These are phyloP conservation scores for Vachellia collinsii DNA, from an alignment of 306 rosid genomes.

Conservation along the genomic window DNA sequence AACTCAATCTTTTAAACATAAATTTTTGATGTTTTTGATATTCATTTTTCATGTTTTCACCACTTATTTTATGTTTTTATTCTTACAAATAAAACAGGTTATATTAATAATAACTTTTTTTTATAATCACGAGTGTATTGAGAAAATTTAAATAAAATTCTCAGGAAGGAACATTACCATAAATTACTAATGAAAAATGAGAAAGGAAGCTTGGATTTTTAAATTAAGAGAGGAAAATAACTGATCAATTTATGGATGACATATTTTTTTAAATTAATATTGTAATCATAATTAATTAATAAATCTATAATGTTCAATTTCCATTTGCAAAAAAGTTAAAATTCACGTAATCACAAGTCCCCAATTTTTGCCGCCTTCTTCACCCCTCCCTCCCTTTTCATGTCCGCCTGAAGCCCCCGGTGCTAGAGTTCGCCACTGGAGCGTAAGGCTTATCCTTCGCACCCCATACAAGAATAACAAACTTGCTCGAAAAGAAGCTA, in stretches of 20 bases:
- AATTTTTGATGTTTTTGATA: too few relatives aligned
- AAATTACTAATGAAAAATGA: background rate
- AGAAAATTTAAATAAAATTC: too few relatives aligned
- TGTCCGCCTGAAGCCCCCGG: background rate
- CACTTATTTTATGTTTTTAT: too few relatives aligned
- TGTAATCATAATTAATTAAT: too few relatives aligned
- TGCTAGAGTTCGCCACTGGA: slow-evolving; percentile 6
- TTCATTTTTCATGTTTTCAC: too few relatives aligned
- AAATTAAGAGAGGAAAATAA: background rate
- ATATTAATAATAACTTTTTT: too few relatives aligned
- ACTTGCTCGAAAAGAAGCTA: slow-evolving; percentile 1
- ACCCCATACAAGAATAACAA: slow-evolving; percentile 1
- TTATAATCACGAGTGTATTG: background rate
- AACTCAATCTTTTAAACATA: too few relatives aligned
- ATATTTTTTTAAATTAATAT: too few relatives aligned
- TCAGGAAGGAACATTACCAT: background rate
- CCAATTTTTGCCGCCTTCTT: slow-evolving; percentile 43
- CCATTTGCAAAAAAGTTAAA: too few relatives aligned
- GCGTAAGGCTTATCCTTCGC: slow-evolving; percentile 46
- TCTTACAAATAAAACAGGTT: too few relatives aligned
- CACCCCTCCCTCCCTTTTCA: slow-evolving; percentile 17
- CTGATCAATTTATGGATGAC: background rate
- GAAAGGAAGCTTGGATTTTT: background rate
- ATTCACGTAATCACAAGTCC: too few relatives aligned
- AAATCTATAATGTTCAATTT: background rate